These are phyloP conservation scores for Penicillium frequentans DNA, from an alignment of 2,329 filamentous ascomycete genomes.

Conservation along the genomic window DNA sequence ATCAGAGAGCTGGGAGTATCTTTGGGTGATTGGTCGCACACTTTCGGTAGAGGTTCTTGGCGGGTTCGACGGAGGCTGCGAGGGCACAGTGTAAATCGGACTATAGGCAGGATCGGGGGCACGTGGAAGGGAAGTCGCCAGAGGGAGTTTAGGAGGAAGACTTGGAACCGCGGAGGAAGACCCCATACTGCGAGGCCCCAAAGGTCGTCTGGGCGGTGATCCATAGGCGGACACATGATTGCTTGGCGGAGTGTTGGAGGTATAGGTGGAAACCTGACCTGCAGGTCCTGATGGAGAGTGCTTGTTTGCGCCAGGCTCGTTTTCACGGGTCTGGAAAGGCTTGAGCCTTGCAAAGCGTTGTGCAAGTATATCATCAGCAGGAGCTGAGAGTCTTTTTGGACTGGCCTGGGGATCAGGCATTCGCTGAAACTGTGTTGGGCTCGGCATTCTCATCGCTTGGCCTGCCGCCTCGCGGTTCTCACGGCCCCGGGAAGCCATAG, in stretches of 20 bases:
- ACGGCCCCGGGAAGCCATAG: constrained; percentile 22
- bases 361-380: constrained; percentile 38
- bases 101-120: constrained; percentile 51
- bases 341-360: constrained; percentile 44
- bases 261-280: constrained; percentile 15
- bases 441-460: constrained; percentile 39
- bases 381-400: constrained; percentile 25
- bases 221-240: constrained; percentile 16
- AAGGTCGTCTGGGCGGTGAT: constrained; percentile 30
- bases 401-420: constrained; percentile 22
- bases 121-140: constrained; percentile 44
- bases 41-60: constrained; percentile 44
- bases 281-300: constrained; percentile 13
- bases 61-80: constrained; percentile 38
- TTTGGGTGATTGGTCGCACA: constrained; percentile 36
- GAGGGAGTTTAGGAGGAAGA: constrained; percentile 46
- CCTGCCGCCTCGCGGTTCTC: constrained; percentile 19
- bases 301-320: neutral
- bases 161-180: constrained; percentile 33
- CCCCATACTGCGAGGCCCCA: constrained; percentile 47
- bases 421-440: constrained; percentile 39
- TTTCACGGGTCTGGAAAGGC: constrained; percentile 18
- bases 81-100: constrained; percentile 44
- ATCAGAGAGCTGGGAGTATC: constrained; percentile 37
- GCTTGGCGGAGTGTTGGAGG: constrained; percentile 10